Evolutionary conservation across 2,329 filamentous ascomycete genomes (phyloP).

Genomic region (Fusarium penzigii): DNA sequence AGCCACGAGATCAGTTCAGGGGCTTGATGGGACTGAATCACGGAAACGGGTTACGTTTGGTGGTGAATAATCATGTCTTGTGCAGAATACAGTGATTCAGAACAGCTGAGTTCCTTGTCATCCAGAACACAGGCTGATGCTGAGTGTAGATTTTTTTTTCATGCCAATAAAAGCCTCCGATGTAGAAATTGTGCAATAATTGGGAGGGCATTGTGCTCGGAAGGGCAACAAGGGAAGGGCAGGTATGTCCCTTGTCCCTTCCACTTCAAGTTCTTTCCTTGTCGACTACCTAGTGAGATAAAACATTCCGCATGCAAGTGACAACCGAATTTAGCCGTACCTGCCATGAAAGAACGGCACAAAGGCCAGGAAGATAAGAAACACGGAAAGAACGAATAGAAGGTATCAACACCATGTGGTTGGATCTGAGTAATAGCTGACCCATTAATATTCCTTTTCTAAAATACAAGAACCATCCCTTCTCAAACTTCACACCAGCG

Average conservation of each 20-base stretch:
- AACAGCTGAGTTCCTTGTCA: not conserved
- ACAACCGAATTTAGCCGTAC: constrained; percentile 14
- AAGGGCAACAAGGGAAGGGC: constrained; percentile 6
- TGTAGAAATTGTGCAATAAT: not conserved
- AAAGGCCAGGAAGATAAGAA: not conserved
- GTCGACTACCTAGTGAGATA: constrained; percentile 8
- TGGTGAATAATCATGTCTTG: not conserved
- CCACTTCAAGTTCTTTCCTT: constrained; percentile 11
- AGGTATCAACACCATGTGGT: not conserved
- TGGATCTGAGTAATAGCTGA: not conserved
- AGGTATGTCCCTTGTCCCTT: constrained; percentile 13
- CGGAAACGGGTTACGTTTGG: not conserved
- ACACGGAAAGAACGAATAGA: not conserved
- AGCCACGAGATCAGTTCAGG: not conserved
- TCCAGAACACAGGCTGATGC: not conserved
- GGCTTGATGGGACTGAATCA: not conserved
- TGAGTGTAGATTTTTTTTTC: not conserved
- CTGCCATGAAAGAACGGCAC: not conserved
- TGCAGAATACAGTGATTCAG: not conserved
- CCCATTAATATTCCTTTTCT: not conserved
- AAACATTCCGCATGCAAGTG: not conserved
- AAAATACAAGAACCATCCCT: not conserved
- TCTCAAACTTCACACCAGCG: not conserved
- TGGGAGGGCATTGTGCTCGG: not conserved
- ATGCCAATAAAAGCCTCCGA: too few relatives aligned